Conservation (phyloP, 2,329 filamentous ascomycete species). For the Hymenoscyphus fraxineus region DNA sequence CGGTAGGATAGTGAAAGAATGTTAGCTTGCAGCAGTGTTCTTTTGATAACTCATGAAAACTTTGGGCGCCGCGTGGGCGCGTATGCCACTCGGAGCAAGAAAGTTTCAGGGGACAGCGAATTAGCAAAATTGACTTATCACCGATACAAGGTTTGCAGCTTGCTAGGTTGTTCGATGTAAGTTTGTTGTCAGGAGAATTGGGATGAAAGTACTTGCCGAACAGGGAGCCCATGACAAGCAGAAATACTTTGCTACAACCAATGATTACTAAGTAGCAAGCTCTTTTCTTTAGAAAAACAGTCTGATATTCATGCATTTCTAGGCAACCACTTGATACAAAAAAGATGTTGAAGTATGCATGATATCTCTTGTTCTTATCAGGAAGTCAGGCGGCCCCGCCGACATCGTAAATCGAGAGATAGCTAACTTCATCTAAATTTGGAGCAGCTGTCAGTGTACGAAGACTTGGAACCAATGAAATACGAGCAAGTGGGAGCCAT, state of each 20-base stretch:
- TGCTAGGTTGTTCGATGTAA: constrained; percentile 36
- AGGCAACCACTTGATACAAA: constrained; percentile 20
- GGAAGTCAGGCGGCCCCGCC: constrained; percentile 17
- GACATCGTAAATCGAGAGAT: constrained; percentile 21
- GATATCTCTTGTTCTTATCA: constrained; percentile 23
- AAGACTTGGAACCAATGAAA: constrained; percentile 23
- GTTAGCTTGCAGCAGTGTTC: no score
- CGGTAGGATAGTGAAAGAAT: no score
- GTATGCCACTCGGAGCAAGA: constrained; percentile 35
- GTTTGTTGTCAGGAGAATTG: constrained; percentile 32
- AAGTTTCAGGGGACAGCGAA: constrained; percentile 32
- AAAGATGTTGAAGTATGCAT: constrained; percentile 20
- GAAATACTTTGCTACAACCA: constrained; percentile 36
- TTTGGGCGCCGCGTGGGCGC: constrained; percentile 27
- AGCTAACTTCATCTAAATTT: constrained; percentile 19
- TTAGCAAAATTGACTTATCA: constrained; percentile 34
- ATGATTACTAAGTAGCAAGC: constrained; percentile 34
- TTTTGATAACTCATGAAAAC: constrained; percentile 26
- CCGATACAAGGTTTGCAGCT: constrained; percentile 36
- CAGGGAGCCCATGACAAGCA: constrained; percentile 14
- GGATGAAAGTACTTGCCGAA: constrained; percentile 33
- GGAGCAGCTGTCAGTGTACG: constrained; percentile 19
- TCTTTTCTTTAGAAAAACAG: background rate
- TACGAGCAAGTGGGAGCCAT: constrained; percentile 24
- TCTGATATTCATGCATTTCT: background rate